Base-by-base conservation (phyloP, 192 early-diverging fungal genomes). In the Gonapodya sp. region DNA sequence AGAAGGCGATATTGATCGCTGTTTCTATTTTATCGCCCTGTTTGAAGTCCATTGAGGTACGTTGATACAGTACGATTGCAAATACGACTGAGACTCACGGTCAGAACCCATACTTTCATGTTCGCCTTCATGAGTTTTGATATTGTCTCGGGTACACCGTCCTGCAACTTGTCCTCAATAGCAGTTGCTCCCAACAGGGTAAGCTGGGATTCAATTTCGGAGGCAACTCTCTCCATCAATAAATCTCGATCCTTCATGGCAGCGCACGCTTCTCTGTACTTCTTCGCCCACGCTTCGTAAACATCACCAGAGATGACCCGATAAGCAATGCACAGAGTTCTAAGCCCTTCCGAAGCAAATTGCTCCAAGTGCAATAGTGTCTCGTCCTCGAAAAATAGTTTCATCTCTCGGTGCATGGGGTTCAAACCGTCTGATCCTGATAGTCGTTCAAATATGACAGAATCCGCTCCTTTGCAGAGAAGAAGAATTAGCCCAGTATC, bases 31-130 rank as follows among this genome's bases (percentile, higher is more conserved):
- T 98, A 86, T 99, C 97, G 36, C 97, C 97, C 86, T 87, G 73
- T 31, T 64, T 14, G 46, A 64, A 64, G 46, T 64, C 8, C 8
- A 8, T 16, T 64, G 46, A 64, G 24, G 24, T 64, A 64, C n/a
- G n/a, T n/a, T n/a, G n/a, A n/a, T n/a, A n/a, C n/a, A n/a, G 32
- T 34, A 75, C 1, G 74, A 34, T 24, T 73, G 2, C 34, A 36
- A 0, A 0, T 35, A 0, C n/a, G 79, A 0, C 30, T 79, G 0
- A 35, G 8, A 16, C 46, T 1, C 83, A 86, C 84, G 0, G 97
- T 99, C 78, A 99, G 85, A 0, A 99, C 96, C 97, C 97, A 99
- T 73, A 99, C 92, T 84, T 96, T 95, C 83, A 98, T 95, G 0
- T 96, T 95, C 0, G 96, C 95, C 35, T 91, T 87, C 0, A 92